phyloP scores from a whole-genome alignment of 2,329 filamentous ascomycete species.

The Fusarium sp. region DNA sequence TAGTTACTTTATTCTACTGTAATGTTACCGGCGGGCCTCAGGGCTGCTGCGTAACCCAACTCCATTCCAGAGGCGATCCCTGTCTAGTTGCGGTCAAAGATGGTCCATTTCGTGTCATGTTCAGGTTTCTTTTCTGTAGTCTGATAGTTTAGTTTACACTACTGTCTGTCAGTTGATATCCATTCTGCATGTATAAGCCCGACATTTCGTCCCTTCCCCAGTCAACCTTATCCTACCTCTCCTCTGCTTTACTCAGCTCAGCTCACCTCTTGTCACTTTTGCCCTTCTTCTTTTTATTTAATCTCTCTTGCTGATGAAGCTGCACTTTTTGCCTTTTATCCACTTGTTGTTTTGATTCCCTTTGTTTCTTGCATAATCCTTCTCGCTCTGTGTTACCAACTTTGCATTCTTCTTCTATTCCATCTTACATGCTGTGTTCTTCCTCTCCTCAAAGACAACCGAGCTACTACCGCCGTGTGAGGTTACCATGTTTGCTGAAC shows the following conservation, averaged over 20 bases:
- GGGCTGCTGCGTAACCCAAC: conserved; percentile 32
- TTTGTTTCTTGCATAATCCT: background rate
- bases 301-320: background rate
- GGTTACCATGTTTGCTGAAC: conserved; percentile 31
- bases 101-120: conserved; percentile 17
- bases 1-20: background rate
- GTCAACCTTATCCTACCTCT: background rate
- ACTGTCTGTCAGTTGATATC: conserved; percentile 4
- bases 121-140: conserved; percentile 10
- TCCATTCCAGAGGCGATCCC: conserved; percentile 18
- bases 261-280: conserved; percentile 4
- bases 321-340: conserved; percentile 14
- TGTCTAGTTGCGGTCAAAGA: conserved; percentile 27
- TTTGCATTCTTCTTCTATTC: background rate
- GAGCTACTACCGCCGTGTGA: conserved; percentile 17
- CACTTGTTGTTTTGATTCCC: background rate
- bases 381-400: background rate
- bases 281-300: conserved; percentile 1
- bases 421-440: conserved; percentile 8
- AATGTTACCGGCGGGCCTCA: conserved; percentile 24
- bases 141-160: conserved; percentile 1
- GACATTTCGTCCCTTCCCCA: conserved; percentile 18
- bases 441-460: conserved; percentile 11
- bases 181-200: conserved; percentile 26
- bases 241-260: conserved; percentile 9